Base-by-base conservation (phyloP, 495 filamentous ascomycete genomes). In the Hypoxylon fuscum region DNA sequence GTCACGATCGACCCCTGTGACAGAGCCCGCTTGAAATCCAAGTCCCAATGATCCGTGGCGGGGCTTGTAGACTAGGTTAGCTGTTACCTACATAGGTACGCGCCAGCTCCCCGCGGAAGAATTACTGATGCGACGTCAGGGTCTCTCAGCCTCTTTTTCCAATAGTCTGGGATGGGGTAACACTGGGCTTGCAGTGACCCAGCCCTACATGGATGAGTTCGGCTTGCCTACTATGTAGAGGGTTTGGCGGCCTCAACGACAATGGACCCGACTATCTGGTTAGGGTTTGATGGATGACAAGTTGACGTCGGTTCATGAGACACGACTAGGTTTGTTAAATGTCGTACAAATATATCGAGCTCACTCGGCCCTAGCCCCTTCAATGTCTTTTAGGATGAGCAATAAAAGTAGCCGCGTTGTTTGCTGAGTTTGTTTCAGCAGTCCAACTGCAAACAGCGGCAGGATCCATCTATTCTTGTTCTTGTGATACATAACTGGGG, bases 271-370 rank as follows among this genome's bases (percentile, higher is more conserved):
- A 41, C 29, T 38, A 23, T 38, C 42, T 55, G 62, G 60, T 37
- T 61, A 61, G 50, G 52, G 51, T 66, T 42, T 31, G 31, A 49
- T 55, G 38, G 38, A 46, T 49, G 22, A 31, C 42, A 46, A 23
- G 48, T 53, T 32, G 44, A 56, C 32, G 48, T 62, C 63, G 63
- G 57, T 46, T 66, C 29, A 53, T 62, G 63, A 66, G 63, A 66
- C 63, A 61, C 42, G 43, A 22, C 38, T 32, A 23, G 40, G 35
- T 3, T 21, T 17, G 38, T 45, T 14, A 20, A 43, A 12, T 1
- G 62, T 66, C 18, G 62, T 61, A 66, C 62, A 66, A 61, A 66
- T 66, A 61, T 61, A 60, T 66, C 56, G 46, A 52, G 22, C 38
- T 50, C 44, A 8, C 12, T 51, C 35, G 25, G 43, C 18, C 44